phyloP scores from a whole-genome alignment of 257 asterid species.

The Capsicum baccatum region DNA sequence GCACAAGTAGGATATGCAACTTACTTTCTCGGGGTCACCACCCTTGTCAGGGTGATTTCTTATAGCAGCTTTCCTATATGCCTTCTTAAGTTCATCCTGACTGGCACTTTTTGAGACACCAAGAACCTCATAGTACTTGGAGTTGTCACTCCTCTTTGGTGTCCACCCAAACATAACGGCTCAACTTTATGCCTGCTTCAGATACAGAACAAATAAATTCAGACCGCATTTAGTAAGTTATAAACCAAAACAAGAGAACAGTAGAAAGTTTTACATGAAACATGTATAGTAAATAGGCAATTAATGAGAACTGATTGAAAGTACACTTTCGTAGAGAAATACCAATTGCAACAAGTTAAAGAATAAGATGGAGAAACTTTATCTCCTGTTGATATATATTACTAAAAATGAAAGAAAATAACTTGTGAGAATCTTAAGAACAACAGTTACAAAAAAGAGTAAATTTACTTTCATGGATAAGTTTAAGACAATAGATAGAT shows the following conservation, averaged over 20 bases:
- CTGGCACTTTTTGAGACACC: conserved; percentile 54
- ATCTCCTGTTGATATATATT: background rate
- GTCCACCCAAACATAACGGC: conserved; percentile 50
- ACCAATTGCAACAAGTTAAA: background rate
- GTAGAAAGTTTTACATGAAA: background rate
- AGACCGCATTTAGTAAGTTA: background rate
- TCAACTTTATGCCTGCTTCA: conserved; percentile 15
- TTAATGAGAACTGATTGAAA: conserved; percentile 14
- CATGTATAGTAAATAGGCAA: background rate
- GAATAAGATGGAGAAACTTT: conserved; percentile 20
- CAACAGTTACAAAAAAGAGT: background rate
- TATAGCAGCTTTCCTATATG: conserved; percentile 58
- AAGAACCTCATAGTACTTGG: conserved; percentile 55
- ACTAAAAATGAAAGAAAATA: conserved; percentile 19
- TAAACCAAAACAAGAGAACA: background rate
- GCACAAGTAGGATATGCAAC: conserved; percentile 23
- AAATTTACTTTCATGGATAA: background rate
- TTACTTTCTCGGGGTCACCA: conserved; percentile 63
- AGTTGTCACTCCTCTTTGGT: conserved; percentile 46
- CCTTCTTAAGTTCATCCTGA: conserved; percentile 61
- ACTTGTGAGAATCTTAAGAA: background rate
- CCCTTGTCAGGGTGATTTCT: conserved; percentile 69
- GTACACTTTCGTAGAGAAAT: background rate
- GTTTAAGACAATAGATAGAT: background rate
- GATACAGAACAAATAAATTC: background rate